Evolutionary conservation across 192 early-diverging fungal genomes (phyloP), one percentile per base, ranked within the genome.

Genomic region (Mortierella claussenii): DNA sequence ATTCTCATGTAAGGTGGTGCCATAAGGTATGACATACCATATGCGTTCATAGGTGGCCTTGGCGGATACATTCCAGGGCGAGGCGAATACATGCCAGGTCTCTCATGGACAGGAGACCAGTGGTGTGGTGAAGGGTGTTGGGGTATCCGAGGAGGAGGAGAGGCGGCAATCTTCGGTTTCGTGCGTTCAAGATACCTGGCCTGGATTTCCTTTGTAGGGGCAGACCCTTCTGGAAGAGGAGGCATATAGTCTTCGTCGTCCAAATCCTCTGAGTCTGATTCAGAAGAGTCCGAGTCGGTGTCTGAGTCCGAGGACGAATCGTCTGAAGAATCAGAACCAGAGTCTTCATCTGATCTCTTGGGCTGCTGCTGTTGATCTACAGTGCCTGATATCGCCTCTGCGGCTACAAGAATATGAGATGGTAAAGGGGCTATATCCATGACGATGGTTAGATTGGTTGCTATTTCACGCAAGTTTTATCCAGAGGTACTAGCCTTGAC

Each of bases 211-310:
- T 61, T 76, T 12, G 64, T 27, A 13, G 73, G 73, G 8, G 64
- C 58, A 10, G 47, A 47, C 20, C 73, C 73, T 52, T 67, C 58
- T 6, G 73, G 73, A 31, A 76, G 47, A 23, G 73, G 58, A 23
- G 73, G 73, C 64, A 76, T 76, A 30, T 24, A 76, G 3, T 55
- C 31, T 1, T 76, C 64, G 18, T 62, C 58, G 37, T 76, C 71
- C 15, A 30, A 28, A 18, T 58, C 62, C 1, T 74, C 69, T 10
- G 61, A 60, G 6, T 76, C 64, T 15, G 73, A 67, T 17, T 34
- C 59, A 20, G 73, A 61, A n/a, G 23, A 45, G 0, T 63, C 62
- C 4, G 59, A 65, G 27, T 67, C 65, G 36, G 63, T 60, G 28
- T 66, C 71, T 15, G 60, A 69, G 31, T 69, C 67, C 31, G 58